phyloP scores from a whole-genome alignment of 192 early-diverging fungal genomes.

The Phlyctochytrium bullatum region DNA sequence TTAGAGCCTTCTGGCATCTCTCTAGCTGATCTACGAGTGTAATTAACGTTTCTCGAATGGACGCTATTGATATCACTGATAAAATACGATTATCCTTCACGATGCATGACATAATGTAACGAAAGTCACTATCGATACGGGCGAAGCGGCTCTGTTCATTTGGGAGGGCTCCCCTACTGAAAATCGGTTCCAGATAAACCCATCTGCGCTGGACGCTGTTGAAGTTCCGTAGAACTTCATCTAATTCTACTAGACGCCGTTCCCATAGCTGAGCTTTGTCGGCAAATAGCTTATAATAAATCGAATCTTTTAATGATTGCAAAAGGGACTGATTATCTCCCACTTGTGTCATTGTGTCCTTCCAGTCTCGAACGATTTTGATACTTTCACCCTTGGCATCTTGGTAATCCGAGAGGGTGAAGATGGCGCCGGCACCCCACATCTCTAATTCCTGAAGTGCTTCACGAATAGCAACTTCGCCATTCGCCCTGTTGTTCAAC shows the following conservation, averaged over 20 bases:
- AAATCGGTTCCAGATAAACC: conserved; percentile 64
- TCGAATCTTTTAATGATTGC: conserved; percentile 57
- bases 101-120: conserved; percentile 41
- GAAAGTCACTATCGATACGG: conserved; percentile 52
- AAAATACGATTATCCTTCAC: conserved; percentile 40
- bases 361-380: conserved; percentile 57
- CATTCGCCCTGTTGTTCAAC: conserved; percentile 53
- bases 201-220: conserved; percentile 55
- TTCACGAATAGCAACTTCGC: conserved; percentile 56
- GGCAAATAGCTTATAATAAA: conserved; percentile 55
- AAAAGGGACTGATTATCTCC: conserved; percentile 60
- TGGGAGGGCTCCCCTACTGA: conserved; percentile 52
- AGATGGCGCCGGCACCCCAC: conserved; percentile 52
- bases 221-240: conserved; percentile 48
- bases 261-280: conserved; percentile 54
- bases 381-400: conserved; percentile 45
- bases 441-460: conserved; percentile 58
- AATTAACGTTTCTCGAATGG: conserved; percentile 35
- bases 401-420: conserved; percentile 48
- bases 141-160: conserved; percentile 49
- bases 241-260: conserved; percentile 44
- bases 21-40: conserved; percentile 56
- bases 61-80: conserved; percentile 41
- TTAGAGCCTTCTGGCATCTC: conserved; percentile 58
- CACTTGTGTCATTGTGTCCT: conserved; percentile 56